A percentile compares a stretch with the other conserved stretches of the same genome.
These are phyloP conservation scores for Monosporascus sp. DNA, from an alignment of 2,329 filamentous ascomycete genomes.

Conservation along the genomic window DNA sequence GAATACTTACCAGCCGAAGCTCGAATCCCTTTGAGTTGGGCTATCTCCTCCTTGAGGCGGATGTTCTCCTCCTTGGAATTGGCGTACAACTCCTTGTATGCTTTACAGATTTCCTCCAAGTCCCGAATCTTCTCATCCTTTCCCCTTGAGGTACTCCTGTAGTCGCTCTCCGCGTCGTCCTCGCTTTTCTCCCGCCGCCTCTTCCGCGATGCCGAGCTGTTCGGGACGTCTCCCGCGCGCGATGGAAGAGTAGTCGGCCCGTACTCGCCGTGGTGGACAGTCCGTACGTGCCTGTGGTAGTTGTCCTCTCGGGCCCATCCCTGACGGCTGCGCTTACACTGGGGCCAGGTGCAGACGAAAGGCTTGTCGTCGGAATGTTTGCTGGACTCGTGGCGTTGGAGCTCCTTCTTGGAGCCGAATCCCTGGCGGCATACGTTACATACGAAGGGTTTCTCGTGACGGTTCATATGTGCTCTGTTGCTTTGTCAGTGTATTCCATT, in stretches of 20 bases:
- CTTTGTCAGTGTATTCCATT: neutral
- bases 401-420: neutral
- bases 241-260: neutral
- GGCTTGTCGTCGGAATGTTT: neutral
- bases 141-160: neutral
- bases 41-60: neutral
- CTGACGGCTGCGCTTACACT: neutral
- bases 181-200: neutral
- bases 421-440: neutral
- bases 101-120: neutral
- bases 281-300: neutral
- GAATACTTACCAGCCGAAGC: no score
- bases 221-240: neutral
- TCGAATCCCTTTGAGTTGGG: no score
- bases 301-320: neutral
- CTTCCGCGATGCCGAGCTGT: neutral
- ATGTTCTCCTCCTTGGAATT: neutral
- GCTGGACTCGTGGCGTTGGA: neutral
- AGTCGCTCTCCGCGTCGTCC: neutral
- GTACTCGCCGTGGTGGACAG: neutral
- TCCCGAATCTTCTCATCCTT: neutral
- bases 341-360: neutral
- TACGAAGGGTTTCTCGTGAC: neutral
- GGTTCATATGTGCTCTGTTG: neutral
- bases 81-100: neutral